Percentiles rank a stretch among this genome's conserved stretches.
These are phyloP conservation scores for Talaromyces liani DNA, from an alignment of 495 filamentous ascomycete genomes.

Conservation along the genomic window DNA sequence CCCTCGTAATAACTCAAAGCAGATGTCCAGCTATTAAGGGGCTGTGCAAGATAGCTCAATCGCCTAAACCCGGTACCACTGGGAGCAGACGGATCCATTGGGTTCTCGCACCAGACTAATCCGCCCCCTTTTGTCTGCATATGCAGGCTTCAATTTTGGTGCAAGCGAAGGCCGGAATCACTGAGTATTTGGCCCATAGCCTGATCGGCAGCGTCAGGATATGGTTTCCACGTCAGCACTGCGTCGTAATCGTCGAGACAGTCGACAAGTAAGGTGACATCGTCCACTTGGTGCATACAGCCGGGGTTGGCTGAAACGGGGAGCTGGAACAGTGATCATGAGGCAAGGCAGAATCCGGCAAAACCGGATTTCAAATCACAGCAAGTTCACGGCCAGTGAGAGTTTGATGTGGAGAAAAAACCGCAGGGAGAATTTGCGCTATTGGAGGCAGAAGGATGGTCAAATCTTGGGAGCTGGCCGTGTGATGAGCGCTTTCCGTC, in stretches of 20 bases:
- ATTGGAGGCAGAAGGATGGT: not conserved
- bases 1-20: not conserved
- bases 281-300: not conserved
- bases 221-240: not conserved
- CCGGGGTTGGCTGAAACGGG: not conserved
- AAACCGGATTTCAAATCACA: not conserved
- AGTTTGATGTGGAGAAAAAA: not conserved
- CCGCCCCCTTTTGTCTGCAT: not conserved
- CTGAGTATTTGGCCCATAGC: not conserved
- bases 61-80: not conserved
- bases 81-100: not conserved
- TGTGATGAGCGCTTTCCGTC: not conserved
- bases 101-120: not conserved
- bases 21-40: not conserved
- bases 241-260: not conserved
- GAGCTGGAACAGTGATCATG: not conserved
- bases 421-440: not conserved
- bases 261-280: not conserved
- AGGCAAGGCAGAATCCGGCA: not conserved
- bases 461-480: not conserved
- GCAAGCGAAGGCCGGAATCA: not conserved
- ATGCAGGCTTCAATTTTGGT: not conserved
- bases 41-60: slow-evolving; percentile 1
- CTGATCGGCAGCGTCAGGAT: not conserved
- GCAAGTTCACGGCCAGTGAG: not conserved